Evolutionary conservation across 352 stramenopile species (phyloP).

Genomic region (Thraustochytrium sp.): DNA sequence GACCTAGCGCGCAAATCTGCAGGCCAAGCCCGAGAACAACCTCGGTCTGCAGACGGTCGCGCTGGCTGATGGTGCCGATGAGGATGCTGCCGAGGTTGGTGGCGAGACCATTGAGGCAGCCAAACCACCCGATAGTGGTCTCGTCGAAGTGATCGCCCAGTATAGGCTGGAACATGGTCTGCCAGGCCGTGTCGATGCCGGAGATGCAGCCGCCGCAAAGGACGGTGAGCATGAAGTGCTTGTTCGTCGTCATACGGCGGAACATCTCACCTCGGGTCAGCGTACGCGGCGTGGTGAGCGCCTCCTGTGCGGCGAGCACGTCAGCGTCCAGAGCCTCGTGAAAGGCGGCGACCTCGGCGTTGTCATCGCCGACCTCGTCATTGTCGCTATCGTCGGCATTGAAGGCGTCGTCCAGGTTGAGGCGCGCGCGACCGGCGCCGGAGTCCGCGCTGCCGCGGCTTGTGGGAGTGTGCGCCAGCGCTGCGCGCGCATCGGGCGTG

Average conservation of each 20-base stretch:
- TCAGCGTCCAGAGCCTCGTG: no score
- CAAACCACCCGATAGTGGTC: constrained; percentile 10
- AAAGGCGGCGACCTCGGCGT: no score
- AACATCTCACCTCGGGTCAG: no score
- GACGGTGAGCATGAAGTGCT: not conserved
- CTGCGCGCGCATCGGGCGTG: no score
- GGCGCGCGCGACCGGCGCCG: not conserved
- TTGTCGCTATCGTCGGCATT: not conserved
- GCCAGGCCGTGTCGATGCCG: not conserved
- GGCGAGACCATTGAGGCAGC: constrained; percentile 15
- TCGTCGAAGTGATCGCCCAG: not conserved
- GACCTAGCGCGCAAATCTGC: not conserved
- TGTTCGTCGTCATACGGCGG: not conserved
- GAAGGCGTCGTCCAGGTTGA: not conserved
- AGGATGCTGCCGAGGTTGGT: not conserved
- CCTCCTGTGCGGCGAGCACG: no score
- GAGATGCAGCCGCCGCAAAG: not conserved
- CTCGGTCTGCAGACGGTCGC: not conserved
- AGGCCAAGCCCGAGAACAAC: not conserved
- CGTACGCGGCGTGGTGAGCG: no score
- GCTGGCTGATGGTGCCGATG: not conserved
- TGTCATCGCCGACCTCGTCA: no score
- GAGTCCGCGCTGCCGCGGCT: not conserved
- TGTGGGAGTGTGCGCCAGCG: no score
- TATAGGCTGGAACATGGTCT: constrained; percentile 5